A percentile compares a stretch with the other conserved stretches of the same genome.
phyloP scores from a whole-genome alignment of 495 filamentous ascomycete species.

The Corynascus novoguineensis region DNA sequence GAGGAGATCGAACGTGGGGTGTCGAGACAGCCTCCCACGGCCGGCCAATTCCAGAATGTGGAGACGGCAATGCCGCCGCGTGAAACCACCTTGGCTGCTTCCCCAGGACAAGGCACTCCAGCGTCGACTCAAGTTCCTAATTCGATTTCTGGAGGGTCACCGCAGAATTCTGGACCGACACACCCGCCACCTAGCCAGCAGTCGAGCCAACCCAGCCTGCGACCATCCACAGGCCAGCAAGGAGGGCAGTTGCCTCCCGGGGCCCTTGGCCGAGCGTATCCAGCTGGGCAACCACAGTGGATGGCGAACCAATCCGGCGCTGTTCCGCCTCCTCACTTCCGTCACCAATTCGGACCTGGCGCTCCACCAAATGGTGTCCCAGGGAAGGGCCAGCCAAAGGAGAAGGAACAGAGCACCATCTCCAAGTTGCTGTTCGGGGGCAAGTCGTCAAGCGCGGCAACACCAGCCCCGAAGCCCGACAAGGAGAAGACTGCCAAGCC shows the following conservation, averaged over 20 bases:
- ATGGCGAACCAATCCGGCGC: background rate
- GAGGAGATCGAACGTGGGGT: slow-evolving; percentile 4
- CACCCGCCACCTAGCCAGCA: slow-evolving; percentile 7
- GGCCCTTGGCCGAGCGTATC: background rate
- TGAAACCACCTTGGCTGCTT: slow-evolving; percentile 5
- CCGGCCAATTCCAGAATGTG: background rate
- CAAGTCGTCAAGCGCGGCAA: slow-evolving; percentile 8
- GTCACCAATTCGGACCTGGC: slow-evolving; percentile 12
- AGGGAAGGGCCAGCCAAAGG: slow-evolving; percentile 10
- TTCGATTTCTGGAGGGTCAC: slow-evolving; percentile 1
- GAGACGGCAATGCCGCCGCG: background rate
- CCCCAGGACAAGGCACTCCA: background rate
- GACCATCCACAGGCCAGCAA: background rate
- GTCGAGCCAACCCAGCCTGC: slow-evolving; percentile 9
- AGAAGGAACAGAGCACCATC: slow-evolving; percentile 32
- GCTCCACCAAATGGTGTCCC: slow-evolving; percentile 13
- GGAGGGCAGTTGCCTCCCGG: background rate
- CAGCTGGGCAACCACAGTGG: slow-evolving; percentile 4
- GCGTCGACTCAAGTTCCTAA: background rate
- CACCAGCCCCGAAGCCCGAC: slow-evolving; percentile 14
- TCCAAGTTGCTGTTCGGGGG: slow-evolving; percentile 32
- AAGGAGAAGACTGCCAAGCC: slow-evolving; percentile 27
- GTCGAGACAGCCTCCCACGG: background rate
- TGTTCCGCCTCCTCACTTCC: slow-evolving; percentile 5
- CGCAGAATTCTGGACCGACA: background rate